Conservation (phyloP, 2,329 filamentous ascomycete genomes). For the Aspergillus sp. region DNA sequence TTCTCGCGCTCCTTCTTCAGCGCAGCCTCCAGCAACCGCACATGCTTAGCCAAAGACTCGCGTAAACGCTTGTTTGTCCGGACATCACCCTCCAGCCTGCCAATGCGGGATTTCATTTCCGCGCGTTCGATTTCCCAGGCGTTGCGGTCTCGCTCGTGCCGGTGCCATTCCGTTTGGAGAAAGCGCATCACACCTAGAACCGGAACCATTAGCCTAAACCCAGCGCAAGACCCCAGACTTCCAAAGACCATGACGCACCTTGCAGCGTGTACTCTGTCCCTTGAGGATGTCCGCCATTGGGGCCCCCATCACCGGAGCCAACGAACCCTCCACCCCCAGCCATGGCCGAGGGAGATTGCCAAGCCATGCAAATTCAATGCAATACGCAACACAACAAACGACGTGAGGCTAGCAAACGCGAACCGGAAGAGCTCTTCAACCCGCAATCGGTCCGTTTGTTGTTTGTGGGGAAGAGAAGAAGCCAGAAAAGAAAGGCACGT, state of each 20-base stretch:
- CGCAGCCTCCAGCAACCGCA: constrained; percentile 80
- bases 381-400: constrained; percentile 1
- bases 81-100: constrained; percentile 82
- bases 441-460: background rate
- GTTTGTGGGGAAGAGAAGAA: constrained; percentile 1
- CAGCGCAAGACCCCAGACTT: background rate
- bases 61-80: constrained; percentile 82
- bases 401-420: background rate
- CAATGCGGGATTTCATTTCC: constrained; percentile 98
- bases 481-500: constrained; percentile 2
- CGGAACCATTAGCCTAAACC: background rate
- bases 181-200: constrained; percentile 90
- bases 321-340: constrained; percentile 49
- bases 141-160: constrained; percentile 94
- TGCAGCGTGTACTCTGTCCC: constrained; percentile 68
- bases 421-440: constrained; percentile 2
- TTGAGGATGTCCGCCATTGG: constrained; percentile 45
- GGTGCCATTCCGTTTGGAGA: constrained; percentile 97
- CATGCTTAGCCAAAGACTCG: constrained; percentile 82
- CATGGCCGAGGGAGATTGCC: constrained; percentile 62
- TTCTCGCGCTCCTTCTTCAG: constrained; percentile 75
- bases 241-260: constrained; percentile 42
- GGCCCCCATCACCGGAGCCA: constrained; percentile 36
- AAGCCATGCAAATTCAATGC: constrained; percentile 51
- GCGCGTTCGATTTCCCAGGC: constrained; percentile 98